Base-by-base conservation (phyloP, 2,329 filamentous ascomycete genomes). In the Domatiomyces globalis region DNA sequence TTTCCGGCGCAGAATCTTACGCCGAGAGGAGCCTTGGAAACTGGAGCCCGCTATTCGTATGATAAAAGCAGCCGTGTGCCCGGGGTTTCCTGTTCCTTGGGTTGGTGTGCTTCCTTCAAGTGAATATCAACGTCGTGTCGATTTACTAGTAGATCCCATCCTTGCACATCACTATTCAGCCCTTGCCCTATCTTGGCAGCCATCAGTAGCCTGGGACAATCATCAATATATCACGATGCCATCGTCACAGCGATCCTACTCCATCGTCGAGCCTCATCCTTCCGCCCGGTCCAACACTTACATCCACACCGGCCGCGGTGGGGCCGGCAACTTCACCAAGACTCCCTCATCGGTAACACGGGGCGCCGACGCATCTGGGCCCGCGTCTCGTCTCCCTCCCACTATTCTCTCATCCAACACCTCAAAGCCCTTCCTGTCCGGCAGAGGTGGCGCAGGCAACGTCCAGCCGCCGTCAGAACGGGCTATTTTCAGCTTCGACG, bases 401-500 rank as follows among this genome's bases (percentile, higher is more conserved):
- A 48, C 50, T 15, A 3, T 63, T 60, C 60, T 67, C 43, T 63
- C 65, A 46, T 62, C 69, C n/a, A 58, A 72, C 54, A 71, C 70
- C 49, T 49, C 64, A 53, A 49, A 61, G 25, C 63, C 63, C 48
- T 71, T 67, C 65, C 67, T 60, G 27, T 67, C 71, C 36, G 76
- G 76, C 52, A 73, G 76, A 47, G 77, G 77, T 50, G 76, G 76
- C 45, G 73, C 73, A 15, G 76, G 76, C 56, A 79, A 79, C 62
- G 67, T 78, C 56, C 71, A 75, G 67, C 65, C 61, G 8, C 39
- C 49, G 15, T 47, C 54, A 54, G 75, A 81, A 59, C 72, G 77
- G 43, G 72, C 76, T 62, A 80, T 82, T 64, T 82, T 82, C 72
- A 76, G 74, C 65, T 83, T 83, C 67, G 79, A 83, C 64, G 79